Evolutionary conservation across 2,329 filamentous ascomycete genomes (phyloP).

Genomic region (Aspergillus clavatus): DNA sequence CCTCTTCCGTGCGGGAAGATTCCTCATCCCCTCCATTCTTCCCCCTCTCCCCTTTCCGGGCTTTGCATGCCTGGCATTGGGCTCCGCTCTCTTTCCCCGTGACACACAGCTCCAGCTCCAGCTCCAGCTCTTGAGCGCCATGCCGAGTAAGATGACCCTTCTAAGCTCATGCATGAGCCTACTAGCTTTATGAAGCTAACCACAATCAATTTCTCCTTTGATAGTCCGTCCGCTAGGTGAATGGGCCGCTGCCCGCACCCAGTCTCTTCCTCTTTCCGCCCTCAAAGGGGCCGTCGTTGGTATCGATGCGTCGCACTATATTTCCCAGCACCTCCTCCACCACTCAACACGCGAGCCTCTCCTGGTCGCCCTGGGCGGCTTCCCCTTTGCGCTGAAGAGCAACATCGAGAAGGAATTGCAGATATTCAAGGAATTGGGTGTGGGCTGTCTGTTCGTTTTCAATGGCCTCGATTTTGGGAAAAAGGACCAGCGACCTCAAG

Average conservation of each 20-base stretch:
- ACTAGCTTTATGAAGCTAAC: background rate
- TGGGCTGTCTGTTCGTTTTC: constrained; percentile 86
- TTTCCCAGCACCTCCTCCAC: constrained; percentile 70
- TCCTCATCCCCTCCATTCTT: constrained; percentile 1
- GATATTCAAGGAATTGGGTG: constrained; percentile 62
- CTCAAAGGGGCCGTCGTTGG: constrained; percentile 72
- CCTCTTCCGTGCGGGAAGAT: constrained; percentile 2
- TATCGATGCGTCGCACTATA: constrained; percentile 85
- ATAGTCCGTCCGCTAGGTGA: constrained; percentile 51
- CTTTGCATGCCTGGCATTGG: constrained; percentile 27
- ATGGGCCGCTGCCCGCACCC: constrained; percentile 52
- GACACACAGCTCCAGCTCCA: constrained; percentile 20
- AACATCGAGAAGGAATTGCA: constrained; percentile 74
- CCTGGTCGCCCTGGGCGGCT: constrained; percentile 80
- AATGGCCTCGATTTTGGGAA: constrained; percentile 77
- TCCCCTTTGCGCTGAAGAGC: constrained; percentile 70
- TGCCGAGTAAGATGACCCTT: constrained; percentile 32
- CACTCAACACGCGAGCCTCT: constrained; percentile 75
- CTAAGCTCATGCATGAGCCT: background rate
- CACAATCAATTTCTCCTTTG: constrained; percentile 1
- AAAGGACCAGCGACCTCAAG: constrained; percentile 59
- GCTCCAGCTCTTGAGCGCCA: constrained; percentile 15
- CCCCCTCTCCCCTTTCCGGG: constrained; percentile 9
- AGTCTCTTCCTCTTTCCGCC: constrained; percentile 60
- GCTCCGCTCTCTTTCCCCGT: constrained; percentile 19